These are phyloP conservation scores for Schizonepeta tenuifolia DNA, from an alignment of 257 asterid species.

Conservation along the genomic window DNA sequence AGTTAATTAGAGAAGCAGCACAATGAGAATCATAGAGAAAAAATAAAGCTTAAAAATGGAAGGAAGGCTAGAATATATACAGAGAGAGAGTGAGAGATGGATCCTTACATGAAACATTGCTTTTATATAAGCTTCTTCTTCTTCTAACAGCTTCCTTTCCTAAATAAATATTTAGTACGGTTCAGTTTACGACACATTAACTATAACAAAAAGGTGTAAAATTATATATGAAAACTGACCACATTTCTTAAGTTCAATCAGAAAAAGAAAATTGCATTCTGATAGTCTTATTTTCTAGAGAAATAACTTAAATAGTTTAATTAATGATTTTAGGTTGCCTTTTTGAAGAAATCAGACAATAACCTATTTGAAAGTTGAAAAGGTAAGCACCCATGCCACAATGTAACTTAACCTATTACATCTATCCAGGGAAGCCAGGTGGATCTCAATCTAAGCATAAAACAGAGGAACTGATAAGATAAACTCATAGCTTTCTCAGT, in stretches of 20 bases:
- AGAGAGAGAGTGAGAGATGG: no score
- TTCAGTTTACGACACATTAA: background rate
- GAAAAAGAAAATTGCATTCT: constrained; percentile 1
- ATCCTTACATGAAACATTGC: constrained; percentile 56
- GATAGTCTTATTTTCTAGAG: background rate
- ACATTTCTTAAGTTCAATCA: background rate
- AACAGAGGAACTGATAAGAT: background rate
- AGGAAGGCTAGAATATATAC: background rate
- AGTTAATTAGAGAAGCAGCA: constrained; percentile 17
- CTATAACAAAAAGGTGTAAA: background rate
- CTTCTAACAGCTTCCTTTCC: constrained; percentile 68
- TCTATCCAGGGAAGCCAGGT: background rate
- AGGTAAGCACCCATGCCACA: constrained; percentile 13
- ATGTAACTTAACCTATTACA: background rate
- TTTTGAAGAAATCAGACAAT: background rate
- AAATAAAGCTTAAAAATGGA: constrained; percentile 6
- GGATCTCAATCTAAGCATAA: constrained; percentile 1
- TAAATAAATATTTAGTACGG: constrained; percentile 31
- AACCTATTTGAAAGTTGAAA: constrained; percentile 11
- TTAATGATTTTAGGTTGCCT: background rate
- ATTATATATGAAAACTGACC: background rate
- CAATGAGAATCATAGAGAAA: constrained; percentile 6
- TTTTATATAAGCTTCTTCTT: constrained; percentile 77
- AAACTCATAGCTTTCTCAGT: background rate
- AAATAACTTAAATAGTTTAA: background rate